Evolutionary conservation across 2,329 filamentous ascomycete species (phyloP).

Genomic region (Leptodontidium sp.): DNA sequence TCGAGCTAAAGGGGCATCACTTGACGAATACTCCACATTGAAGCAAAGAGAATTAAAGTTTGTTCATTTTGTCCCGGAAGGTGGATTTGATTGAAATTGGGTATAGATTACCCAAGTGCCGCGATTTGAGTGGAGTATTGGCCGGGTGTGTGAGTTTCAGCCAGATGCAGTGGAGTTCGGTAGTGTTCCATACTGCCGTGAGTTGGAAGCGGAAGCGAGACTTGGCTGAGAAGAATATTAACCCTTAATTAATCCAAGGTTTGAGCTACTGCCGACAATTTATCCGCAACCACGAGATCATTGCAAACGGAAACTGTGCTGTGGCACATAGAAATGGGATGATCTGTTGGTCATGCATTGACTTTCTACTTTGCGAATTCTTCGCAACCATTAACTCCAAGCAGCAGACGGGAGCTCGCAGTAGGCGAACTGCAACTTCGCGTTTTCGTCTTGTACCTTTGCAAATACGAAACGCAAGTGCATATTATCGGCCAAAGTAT

Average conservation of each 20-base stretch:
- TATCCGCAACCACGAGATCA: neutral
- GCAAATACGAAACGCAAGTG: too few species aligned
- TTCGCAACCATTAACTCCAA: too few species aligned
- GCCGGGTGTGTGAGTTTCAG: constrained; percentile 2
- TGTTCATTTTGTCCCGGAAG: neutral
- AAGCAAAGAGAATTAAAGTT: constrained; percentile 3
- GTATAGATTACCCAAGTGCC: neutral
- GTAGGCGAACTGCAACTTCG: too few species aligned
- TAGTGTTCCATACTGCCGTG: neutral
- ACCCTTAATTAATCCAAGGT: neutral
- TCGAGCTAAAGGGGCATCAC: neutral
- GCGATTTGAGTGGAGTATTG: neutral
- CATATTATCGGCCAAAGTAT: too few species aligned
- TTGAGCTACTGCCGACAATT: neutral
- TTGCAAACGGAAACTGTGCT: too few species aligned
- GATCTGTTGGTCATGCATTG: too few species aligned
- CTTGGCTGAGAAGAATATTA: neutral
- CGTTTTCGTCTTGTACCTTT: too few species aligned
- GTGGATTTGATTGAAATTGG: neutral
- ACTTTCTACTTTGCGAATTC: too few species aligned
- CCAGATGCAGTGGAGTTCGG: neutral
- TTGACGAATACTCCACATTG: neutral
- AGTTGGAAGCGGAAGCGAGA: neutral
- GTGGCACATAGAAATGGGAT: too few species aligned
- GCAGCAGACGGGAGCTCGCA: too few species aligned